These are phyloP conservation scores for Paramecium sonneborni DNA, from an alignment of 73 alveolate species.

Conservation along the genomic window DNA sequence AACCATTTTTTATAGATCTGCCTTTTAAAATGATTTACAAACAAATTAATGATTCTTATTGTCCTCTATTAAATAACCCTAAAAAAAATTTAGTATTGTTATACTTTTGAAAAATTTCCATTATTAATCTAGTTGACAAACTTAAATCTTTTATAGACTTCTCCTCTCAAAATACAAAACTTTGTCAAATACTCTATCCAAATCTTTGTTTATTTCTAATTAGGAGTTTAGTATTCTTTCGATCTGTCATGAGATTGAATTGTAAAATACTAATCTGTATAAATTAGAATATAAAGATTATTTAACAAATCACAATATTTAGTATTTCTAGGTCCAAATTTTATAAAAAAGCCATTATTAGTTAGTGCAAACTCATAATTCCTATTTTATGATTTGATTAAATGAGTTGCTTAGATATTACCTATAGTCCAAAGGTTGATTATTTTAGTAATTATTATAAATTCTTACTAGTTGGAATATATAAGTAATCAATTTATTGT, in stretches of 20 bases:
- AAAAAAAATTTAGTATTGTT: background rate
- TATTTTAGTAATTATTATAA: background rate
- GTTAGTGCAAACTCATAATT: background rate
- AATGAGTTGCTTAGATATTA: background rate
- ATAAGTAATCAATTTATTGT: background rate
- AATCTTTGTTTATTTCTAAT: background rate
- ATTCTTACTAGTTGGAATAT: background rate
- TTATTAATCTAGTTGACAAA: background rate
- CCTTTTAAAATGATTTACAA: background rate
- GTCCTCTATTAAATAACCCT: conserved; percentile 6
- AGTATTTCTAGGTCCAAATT: background rate
- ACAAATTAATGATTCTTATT: background rate
- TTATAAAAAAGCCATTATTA: background rate
- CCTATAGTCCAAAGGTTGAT: background rate
- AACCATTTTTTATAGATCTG: background rate
- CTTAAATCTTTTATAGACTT: background rate
- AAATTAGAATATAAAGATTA: background rate
- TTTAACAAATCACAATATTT: background rate
- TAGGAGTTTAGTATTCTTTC: background rate
- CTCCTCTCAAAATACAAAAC: background rate
- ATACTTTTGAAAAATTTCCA: background rate
- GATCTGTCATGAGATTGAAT: background rate
- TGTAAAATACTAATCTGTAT: background rate
- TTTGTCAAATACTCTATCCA: background rate
- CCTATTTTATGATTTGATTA: background rate